Evolutionary conservation across 306 rosid genomes (phyloP), one percentile per base, ranked within the genome.

Genomic region (Chamaecrista fasciculata): DNA sequence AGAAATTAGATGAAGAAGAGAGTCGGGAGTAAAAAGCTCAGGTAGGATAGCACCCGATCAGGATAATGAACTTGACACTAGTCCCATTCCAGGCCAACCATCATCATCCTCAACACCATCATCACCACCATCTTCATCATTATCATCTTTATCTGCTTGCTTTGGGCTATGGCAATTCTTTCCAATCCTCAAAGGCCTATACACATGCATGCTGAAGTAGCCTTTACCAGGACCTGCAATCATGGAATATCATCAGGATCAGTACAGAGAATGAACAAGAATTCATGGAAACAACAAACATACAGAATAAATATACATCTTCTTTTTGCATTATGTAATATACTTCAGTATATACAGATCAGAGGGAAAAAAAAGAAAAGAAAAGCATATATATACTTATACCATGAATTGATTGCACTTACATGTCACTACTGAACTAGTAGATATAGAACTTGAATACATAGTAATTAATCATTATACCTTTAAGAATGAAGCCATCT

Each of bases 21-120:
- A 7, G 20, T 56, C 2, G 1, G 7, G 19, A 3, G 28, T 21
- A 34, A 80, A 75, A 88, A 94, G 99, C 99, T 94, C 99, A 91
- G 89, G 62, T 64, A 94, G 89, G 97, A 94, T 91, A 94, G 96
- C 91, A 70, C 92, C 98, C 8, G 36, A 58, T 72, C 74, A 73
- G 64, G 50, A 18, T 40, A 34, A 80, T 53, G 67, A 78, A 57
- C 36, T 77, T 34, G 72, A 25, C 15, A 11, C 62, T 12, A 49
- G 5, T 61, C 28, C 16, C 24, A 39, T 34, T 57, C 37, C 84
- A 66, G 58, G 65, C 64, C 68, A 79, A 71, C 70, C 60, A 71
- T 79, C 76, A 74, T 70, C 73, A 67, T 64, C 72, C 4, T 33
- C 4, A 33, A 0, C 4, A 2, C 4, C 72, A 33, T 33, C 4